Base-by-base conservation (phyloP, 2,329 filamentous ascomycete species). In the Nectriaceae sp. region DNA sequence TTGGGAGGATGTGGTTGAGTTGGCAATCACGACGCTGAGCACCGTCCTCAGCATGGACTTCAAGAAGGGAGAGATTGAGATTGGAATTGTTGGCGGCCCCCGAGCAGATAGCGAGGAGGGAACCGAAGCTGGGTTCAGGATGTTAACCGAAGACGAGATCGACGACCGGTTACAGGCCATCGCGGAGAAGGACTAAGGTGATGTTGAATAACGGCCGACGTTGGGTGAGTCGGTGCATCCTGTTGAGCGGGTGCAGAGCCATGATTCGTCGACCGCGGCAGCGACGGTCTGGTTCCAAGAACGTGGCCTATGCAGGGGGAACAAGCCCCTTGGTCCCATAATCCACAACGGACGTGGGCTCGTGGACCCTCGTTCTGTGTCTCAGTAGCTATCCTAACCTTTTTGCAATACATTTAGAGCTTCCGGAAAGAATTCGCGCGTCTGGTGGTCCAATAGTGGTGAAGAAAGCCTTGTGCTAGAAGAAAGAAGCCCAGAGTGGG, bases 41-140 rank as follows among this genome's bases (percentile, higher is more conserved):
- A 96, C 89, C 29, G 92, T 99, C 52, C 81, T 99, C 57, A 97
- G 93, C 74, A 96, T 97, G 72, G 94, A 99, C 72, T 99, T 99
- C 80, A 99, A 99, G 84, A 97, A 97, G 81, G 89, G 89, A 63
- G 94, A 99, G 79, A 87, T 99, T 70, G 94, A 99, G 77, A 90
- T 99, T 73, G 94, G 94, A 55, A 92, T 99, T 66, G 94, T 97
- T 46, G 94, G 94, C 59, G 93, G 91, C 22, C 92, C 93, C 49
- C 82, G 84, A 64, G 74, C 78, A 50, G 90, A 96, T 66, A 93
- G 92, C 59, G 81, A 89, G 74, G 89, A 95, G 70, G 90, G 90
- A 57, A 88, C 87, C 55, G 82, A 90, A 64, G 73, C 87, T 42
- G 79, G 78, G 54, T 99, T 99, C 80, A 85, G 92, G 70, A 88